Evolutionary conservation across 768 basidiomycete genomes (phyloP).

Genomic region (Leccinum sublutescens): DNA sequence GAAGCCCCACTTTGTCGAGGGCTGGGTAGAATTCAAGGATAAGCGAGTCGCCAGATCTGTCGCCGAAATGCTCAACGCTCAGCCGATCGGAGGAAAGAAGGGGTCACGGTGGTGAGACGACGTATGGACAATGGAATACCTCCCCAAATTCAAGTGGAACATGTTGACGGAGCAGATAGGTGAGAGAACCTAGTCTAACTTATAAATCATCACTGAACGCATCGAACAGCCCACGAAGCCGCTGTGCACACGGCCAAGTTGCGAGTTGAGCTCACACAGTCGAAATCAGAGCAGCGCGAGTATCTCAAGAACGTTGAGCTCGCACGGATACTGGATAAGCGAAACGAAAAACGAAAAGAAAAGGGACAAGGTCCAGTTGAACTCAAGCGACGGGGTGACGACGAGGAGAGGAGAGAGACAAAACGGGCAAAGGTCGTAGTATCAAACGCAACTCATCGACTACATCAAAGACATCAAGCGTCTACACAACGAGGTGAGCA

Average conservation of each 20-base stretch:
- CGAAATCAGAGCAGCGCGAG: slow-evolving; percentile 83
- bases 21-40: slow-evolving; percentile 98
- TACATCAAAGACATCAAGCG: too few relatives aligned
- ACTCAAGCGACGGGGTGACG: slow-evolving; percentile 16
- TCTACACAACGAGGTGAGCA: too few relatives aligned
- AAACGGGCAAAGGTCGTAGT: slow-evolving; percentile 13
- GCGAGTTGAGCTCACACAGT: slow-evolving; percentile 89
- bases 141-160: slow-evolving; percentile 97
- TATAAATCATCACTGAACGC: slow-evolving; percentile 7
- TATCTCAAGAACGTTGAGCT: slow-evolving; percentile 95
- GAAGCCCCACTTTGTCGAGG: slow-evolving; percentile 88
- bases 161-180: slow-evolving; percentile 99
- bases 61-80: slow-evolving; percentile 94
- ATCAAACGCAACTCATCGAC: too few relatives aligned
- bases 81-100: slow-evolving; percentile 93
- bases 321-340: slow-evolving; percentile 80
- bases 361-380: slow-evolving; percentile 50
- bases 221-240: slow-evolving; percentile 81
- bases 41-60: slow-evolving; percentile 87
- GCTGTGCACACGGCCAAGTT: slow-evolving; percentile 84
- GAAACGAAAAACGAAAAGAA: slow-evolving; percentile 63
- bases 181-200: slow-evolving; percentile 42
- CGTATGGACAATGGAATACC: slow-evolving; percentile 99
- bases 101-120: slow-evolving; percentile 91
- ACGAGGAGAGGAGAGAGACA: slow-evolving; percentile 12